Evolutionary conservation across 2,329 filamentous ascomycete species (phyloP), one percentile per base, ranked within the genome.

Genomic region (Neofusicoccum sp.): DNA sequence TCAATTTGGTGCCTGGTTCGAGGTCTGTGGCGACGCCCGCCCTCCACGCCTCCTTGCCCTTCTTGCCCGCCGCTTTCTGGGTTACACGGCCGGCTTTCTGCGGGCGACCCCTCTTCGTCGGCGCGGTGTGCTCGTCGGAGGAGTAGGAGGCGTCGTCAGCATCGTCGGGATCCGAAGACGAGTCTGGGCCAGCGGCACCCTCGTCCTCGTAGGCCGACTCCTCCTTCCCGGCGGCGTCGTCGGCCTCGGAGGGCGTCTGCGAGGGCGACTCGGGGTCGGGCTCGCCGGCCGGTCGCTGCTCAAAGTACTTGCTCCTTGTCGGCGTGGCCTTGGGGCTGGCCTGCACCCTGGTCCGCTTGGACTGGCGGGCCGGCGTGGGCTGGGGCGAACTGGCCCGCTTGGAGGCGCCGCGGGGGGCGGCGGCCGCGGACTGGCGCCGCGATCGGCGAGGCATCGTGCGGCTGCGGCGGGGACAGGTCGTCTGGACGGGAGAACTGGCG

Each of bases 1-100:
- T 79, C 33, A 88, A 74, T 65, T 84, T 80, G 62, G 82, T 85
- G 8, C 85, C 85, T 38, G 84, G 84, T 4, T 79, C 83, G 30
- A 86, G 72, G 5, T 80, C 81, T 14, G 78, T 78, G 62, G 78
- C 83, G 36, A 83, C 82, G 8, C 83, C 84, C 62, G 80, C 75
- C 68, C 80, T 79, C 84, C 83, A 86, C 34, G 85, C 70, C 57
- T 84, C 80, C 64, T 79, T 78, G 47, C 76, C 76, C 58, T 77
- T 60, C 45, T 43, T 60, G 45, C 44, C 44, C 28, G 16, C 40
- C 47, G 51, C 30, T 61, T 49, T 65, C 66, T 40, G 48, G 49
- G 49, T 66, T 43, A 30, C 43, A 36, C 60, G 38, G 16, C 63
- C 63, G 16, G 61, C 16, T 61, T 69, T 68, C 36, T 61, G 30